These are phyloP conservation scores for Fusarium sp. DNA, from an alignment of 2,329 filamentous ascomycete genomes.

Conservation along the genomic window DNA sequence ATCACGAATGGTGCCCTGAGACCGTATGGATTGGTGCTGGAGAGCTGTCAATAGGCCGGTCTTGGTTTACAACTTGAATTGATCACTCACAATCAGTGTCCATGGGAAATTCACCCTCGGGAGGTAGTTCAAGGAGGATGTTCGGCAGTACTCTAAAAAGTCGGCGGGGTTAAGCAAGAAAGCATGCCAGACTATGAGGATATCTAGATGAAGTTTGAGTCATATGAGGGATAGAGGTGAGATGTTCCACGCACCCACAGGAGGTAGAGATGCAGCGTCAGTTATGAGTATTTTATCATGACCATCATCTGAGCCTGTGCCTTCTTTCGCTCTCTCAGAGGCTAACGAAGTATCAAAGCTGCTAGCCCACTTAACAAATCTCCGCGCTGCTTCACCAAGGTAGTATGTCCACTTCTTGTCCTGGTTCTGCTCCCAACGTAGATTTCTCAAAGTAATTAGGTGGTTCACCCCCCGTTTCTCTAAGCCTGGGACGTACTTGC, in stretches of 20 bases:
- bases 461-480: conserved; percentile 26
- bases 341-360: conserved; percentile 17
- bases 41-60: not conserved
- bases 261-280: conserved; percentile 23
- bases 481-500: conserved; percentile 19
- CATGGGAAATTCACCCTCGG: conserved; percentile 31
- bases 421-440: conserved; percentile 12
- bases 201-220: conserved; percentile 19
- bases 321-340: not conserved
- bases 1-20: conserved; percentile 28
- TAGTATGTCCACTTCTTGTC: conserved; percentile 42
- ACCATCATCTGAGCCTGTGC: not conserved
- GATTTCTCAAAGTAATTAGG: conserved; percentile 14
- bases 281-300: not conserved
- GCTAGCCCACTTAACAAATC: conserved; percentile 41
- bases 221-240: rapidly evolving
- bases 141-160: conserved; percentile 25
- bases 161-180: conserved; percentile 38
- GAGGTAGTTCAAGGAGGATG: not conserved
- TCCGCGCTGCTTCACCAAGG: conserved; percentile 39
- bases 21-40: conserved; percentile 32
- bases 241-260: conserved; percentile 22
- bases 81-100: conserved; percentile 25
- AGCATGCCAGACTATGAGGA: conserved; percentile 42
- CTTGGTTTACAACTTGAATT: rapidly evolving